These are phyloP conservation scores for Penicillium rolfsii DNA, from an alignment of 2,329 filamentous ascomycete genomes.

Conservation along the genomic window DNA sequence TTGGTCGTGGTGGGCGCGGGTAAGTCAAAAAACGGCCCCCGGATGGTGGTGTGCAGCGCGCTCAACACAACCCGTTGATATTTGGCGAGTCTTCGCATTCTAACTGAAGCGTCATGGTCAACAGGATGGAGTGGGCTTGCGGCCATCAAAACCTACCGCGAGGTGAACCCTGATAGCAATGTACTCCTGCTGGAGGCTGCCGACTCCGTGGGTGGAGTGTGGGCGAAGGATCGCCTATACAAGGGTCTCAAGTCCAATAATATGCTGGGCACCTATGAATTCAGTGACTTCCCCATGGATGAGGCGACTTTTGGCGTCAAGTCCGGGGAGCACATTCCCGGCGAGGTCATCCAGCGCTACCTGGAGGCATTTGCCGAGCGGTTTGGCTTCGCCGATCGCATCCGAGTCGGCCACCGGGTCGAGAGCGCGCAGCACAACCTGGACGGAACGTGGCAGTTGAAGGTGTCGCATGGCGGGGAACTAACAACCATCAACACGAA, in stretches of 20 bases:
- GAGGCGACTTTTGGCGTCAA: conserved; percentile 54
- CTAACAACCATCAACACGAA: conserved; percentile 31
- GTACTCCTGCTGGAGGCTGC: conserved; percentile 63
- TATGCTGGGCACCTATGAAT: conserved; percentile 72
- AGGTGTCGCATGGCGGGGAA: conserved; percentile 22
- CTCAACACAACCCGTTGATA: not conserved
- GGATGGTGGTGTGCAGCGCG: not conserved
- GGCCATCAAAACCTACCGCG: conserved; percentile 63
- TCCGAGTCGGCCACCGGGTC: conserved; percentile 58
- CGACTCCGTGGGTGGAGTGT: conserved; percentile 67
- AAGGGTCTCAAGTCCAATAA: conserved; percentile 74
- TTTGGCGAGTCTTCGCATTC: not conserved
- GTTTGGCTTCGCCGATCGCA: conserved; percentile 54
- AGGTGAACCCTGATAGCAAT: conserved; percentile 60
- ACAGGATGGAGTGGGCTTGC: conserved; percentile 61
- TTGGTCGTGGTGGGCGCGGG: conserved; percentile 38
- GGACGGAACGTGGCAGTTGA: conserved; percentile 43
- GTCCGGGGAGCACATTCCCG: conserved; percentile 62
- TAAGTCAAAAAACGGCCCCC: conserved; percentile 12
- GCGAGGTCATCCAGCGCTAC: conserved; percentile 59
- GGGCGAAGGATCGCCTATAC: conserved; percentile 68
- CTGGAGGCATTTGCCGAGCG: conserved; percentile 59
- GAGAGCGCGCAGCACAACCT: conserved; percentile 49
- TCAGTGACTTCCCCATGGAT: conserved; percentile 72
- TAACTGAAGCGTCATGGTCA: conserved; percentile 39